Percentiles rank a stretch among this genome's conserved stretches.
Conservation (phyloP, 1,284 basidiomycete species). For the Fereydounia khargensis region DNA sequence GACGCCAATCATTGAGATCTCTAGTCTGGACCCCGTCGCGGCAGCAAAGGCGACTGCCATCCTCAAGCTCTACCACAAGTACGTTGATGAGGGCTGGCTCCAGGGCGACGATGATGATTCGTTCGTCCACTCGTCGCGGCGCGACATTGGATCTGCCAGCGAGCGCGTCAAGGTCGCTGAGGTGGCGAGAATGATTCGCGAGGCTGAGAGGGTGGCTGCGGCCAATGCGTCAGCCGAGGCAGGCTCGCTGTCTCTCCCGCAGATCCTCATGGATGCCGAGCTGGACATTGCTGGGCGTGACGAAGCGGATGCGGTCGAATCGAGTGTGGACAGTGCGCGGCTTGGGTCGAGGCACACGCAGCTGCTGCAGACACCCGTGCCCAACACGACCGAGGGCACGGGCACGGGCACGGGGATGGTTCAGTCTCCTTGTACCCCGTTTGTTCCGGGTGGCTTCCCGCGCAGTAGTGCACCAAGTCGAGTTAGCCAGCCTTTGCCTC, state of each 20-base stretch:
- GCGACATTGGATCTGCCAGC: too few species aligned
- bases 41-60: conserved; percentile 49
- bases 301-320: too few species aligned
- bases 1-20: conserved; percentile 45
- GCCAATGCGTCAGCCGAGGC: background rate
- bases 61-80: conserved; percentile 47
- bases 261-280: conserved; percentile 1
- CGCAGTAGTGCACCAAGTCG: conserved; percentile 1
- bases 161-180: background rate
- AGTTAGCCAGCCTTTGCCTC: conserved; percentile 4
- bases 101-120: conserved; percentile 1
- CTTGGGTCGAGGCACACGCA: too few species aligned
- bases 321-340: too few species aligned
- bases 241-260: background rate
- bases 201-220: background rate
- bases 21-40: conserved; percentile 38
- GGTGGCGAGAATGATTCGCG: background rate
- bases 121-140: too few species aligned
- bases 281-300: background rate
- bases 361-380: too few species aligned
- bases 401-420: conserved; percentile 5
- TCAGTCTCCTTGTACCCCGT: too few species aligned
- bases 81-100: conserved; percentile 46
- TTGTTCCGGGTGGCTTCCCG: conserved; percentile 26
- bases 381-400: too few species aligned